Evolutionary conservation across 2,329 filamentous ascomycete species (phyloP).

Genomic region (Fusarium hostae): DNA sequence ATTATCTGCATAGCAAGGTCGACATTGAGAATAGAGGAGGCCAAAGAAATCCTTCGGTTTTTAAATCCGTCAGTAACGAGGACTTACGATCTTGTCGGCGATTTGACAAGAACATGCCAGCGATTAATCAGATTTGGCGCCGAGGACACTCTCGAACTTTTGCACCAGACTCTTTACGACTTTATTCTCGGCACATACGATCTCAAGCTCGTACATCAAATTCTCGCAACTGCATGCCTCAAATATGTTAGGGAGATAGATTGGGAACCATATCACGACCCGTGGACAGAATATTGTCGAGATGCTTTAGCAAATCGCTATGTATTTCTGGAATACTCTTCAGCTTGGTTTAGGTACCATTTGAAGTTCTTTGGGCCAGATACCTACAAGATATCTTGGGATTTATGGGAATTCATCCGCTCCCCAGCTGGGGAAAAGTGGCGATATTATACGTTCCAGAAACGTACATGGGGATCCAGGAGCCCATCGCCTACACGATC

Average conservation of each 20-base stretch:
- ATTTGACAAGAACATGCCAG: conserved; percentile 30
- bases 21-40: conserved; percentile 19
- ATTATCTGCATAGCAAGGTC: conserved; percentile 29
- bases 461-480: neutral
- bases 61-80: conserved; percentile 30
- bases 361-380: conserved; percentile 18
- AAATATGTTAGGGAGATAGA: conserved; percentile 17
- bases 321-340: conserved; percentile 23
- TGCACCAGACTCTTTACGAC: conserved; percentile 40
- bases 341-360: conserved; percentile 24
- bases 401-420: conserved; percentile 33
- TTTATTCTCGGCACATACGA: conserved; percentile 36
- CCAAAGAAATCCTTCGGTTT: conserved; percentile 28
- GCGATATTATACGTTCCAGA: conserved; percentile 5
- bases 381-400: conserved; percentile 6
- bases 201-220: conserved; percentile 16
- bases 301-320: neutral
- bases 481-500: neutral
- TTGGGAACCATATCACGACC: conserved; percentile 14
- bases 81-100: conserved; percentile 33
- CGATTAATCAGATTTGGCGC: conserved; percentile 28
- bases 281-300: neutral
- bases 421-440: conserved; percentile 28
- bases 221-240: conserved; percentile 24
- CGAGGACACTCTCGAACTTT: conserved; percentile 31